Conservation (phyloP, 768 basidiomycete genomes). For the Tylopilus plumbeoviolaceoides region DNA sequence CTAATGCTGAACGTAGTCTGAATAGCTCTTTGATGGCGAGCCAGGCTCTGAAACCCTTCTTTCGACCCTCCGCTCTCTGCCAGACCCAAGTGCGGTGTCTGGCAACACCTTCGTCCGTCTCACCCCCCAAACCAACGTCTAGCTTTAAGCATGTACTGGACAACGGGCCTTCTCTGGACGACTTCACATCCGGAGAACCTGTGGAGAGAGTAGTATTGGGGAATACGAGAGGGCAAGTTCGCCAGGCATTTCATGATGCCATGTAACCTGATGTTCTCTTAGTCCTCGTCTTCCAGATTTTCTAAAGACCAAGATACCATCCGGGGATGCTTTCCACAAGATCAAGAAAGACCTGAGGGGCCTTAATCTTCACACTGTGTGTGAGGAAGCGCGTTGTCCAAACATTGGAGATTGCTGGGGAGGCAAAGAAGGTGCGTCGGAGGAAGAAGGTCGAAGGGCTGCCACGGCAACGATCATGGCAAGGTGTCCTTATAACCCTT, state of each 20-base stretch:
- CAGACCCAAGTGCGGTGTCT: slow-evolving; percentile 36
- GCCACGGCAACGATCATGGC: slow-evolving; percentile 99
- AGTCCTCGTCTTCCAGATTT: slow-evolving; percentile 85
- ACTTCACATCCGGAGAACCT: slow-evolving; percentile 67
- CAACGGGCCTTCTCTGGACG: slow-evolving; percentile 71
- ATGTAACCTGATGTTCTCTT: not conserved
- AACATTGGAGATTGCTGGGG: slow-evolving; percentile 99
- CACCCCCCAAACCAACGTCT: slow-evolving; percentile 30
- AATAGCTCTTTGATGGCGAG: slow-evolving; percentile 8
- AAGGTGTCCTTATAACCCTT: slow-evolving; percentile 14
- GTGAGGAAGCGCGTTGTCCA: slow-evolving; percentile 97
- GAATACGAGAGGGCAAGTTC: slow-evolving; percentile 58
- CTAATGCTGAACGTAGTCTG: slow-evolving; percentile 3
- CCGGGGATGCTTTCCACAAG: slow-evolving; percentile 79
- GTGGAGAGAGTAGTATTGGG: slow-evolving; percentile 65
- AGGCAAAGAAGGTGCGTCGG: slow-evolving; percentile 62
- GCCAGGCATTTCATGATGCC: slow-evolving; percentile 1
- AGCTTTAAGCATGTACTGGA: slow-evolving; percentile 52
- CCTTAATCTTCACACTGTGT: slow-evolving; percentile 90
- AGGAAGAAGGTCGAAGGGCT: slow-evolving; percentile 68
- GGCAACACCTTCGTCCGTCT: slow-evolving; percentile 41
- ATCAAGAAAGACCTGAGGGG: slow-evolving; percentile 96
- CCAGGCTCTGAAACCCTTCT: slow-evolving; percentile 7
- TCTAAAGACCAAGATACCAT: slow-evolving; percentile 90
- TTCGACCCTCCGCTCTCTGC: slow-evolving; percentile 8